Percentiles rank a stretch among this genome's conserved stretches.
phyloP scores from a whole-genome alignment of 2,329 filamentous ascomycete genomes.

The Fusarium irregulare region DNA sequence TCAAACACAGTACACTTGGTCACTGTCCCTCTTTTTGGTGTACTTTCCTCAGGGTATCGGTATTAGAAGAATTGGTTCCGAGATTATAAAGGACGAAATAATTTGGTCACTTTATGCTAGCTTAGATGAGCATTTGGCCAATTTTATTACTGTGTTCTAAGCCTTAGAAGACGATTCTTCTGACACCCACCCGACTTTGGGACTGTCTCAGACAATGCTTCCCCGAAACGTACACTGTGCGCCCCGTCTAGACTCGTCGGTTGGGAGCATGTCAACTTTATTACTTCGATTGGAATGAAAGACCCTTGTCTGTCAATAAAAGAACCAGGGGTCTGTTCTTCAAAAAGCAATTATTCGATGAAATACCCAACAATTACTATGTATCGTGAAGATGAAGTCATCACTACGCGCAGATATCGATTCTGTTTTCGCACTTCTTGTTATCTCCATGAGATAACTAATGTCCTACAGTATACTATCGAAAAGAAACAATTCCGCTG shows the following conservation, averaged over 20 bases:
- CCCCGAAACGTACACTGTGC: constrained; percentile 8
- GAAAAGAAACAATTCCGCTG: constrained; percentile 1
- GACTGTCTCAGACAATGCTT: neutral
- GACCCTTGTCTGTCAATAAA: neutral
- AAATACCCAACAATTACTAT: neutral
- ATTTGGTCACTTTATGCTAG: no score
- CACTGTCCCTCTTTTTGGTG: constrained; percentile 1
- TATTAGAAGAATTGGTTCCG: no score
- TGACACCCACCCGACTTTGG: neutral
- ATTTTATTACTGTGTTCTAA: no score
- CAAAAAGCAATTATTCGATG: neutral
- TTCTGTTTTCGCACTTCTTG: neutral
- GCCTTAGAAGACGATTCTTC: no score
- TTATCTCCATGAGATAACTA: neutral
- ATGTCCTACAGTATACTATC: neutral
- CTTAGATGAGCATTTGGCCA: no score
- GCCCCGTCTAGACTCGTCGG: neutral
- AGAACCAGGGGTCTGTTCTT: neutral
- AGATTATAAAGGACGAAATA: no score
- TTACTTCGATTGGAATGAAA: constrained; percentile 4
- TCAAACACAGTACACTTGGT: neutral
- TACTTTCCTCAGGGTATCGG: no score
- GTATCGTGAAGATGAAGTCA: neutral
- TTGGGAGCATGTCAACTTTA: constrained; percentile 10
- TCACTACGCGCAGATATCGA: neutral